These are phyloP conservation scores for Fragaria iinumae DNA, from an alignment of 306 rosid species.

Conservation along the genomic window DNA sequence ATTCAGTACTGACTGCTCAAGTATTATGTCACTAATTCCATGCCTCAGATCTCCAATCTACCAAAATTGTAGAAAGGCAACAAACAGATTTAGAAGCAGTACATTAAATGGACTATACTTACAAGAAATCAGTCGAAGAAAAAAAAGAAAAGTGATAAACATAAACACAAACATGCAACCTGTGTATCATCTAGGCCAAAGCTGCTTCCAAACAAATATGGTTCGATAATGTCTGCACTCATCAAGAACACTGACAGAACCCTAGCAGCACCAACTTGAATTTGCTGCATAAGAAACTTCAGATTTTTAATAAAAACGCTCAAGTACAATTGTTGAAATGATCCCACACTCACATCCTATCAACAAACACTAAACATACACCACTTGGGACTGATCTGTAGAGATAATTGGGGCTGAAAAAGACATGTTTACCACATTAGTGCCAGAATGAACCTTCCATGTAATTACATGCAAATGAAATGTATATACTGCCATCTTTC, in stretches of 20 bases:
- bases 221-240: conserved; percentile 54
- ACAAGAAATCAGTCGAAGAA: conserved; percentile 14
- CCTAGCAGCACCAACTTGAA: conserved; percentile 79
- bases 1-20: conserved; percentile 53
- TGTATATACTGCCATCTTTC: background rate
- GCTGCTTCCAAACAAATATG: conserved; percentile 58
- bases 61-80: conserved; percentile 21
- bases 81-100: conserved; percentile 10
- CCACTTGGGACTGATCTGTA: background rate
- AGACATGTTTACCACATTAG: background rate
- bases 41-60: conserved; percentile 68
- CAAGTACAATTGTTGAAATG: background rate
- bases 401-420: background rate
- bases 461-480: background rate
- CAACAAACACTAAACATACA: background rate
- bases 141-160: conserved; percentile 27
- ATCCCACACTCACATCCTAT: background rate
- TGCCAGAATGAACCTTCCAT: background rate
- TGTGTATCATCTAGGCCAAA: conserved; percentile 67
- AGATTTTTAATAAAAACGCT: background rate
- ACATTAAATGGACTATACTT: conserved; percentile 15
- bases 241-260: conserved; percentile 65
- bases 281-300: conserved; percentile 50
- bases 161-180: conserved; percentile 42
- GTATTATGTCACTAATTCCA: conserved; percentile 52